These are phyloP conservation scores for Apiospora aurea DNA, from an alignment of 2,329 filamentous ascomycete species.

Conservation along the genomic window DNA sequence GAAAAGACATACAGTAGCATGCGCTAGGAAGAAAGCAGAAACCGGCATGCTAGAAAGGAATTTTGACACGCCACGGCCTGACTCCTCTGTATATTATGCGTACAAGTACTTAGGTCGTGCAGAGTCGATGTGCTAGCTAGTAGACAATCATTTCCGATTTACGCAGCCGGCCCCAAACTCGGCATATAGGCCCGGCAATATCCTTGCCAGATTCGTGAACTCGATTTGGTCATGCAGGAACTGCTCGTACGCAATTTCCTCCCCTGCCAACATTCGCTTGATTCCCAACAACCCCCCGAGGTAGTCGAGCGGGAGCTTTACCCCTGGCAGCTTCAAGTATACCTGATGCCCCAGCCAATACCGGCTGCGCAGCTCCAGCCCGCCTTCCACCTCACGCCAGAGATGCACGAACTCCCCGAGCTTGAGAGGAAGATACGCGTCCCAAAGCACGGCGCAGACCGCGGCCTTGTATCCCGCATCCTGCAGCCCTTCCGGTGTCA, in stretches of 20 bases:
- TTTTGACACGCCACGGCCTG: too few species aligned
- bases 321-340: conserved; percentile 26
- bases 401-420: conserved; percentile 31
- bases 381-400: conserved; percentile 25
- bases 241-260: conserved; percentile 28
- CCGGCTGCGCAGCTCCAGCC: conserved; percentile 30
- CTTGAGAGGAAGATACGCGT: conserved; percentile 28
- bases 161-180: conserved; percentile 21
- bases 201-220: conserved; percentile 31
- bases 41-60: too few species aligned
- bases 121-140: neutral
- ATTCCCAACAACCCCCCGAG: conserved; percentile 26
- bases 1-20: too few species aligned
- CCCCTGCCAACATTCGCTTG: conserved; percentile 27
- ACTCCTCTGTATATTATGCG: too few species aligned
- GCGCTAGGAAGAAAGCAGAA: too few species aligned
- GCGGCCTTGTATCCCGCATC: conserved; percentile 27
- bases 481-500: conserved; percentile 27
- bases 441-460: conserved; percentile 29
- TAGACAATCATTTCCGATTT: neutral
- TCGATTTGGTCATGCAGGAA: conserved; percentile 31
- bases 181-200: conserved; percentile 26
- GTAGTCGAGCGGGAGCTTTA: conserved; percentile 24
- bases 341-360: conserved; percentile 30
- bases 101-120: too few species aligned